Evolutionary conservation across 2,329 filamentous ascomycete species (phyloP), one percentile per base, ranked within the genome.

Genomic region (Rhynchosporium secalis): DNA sequence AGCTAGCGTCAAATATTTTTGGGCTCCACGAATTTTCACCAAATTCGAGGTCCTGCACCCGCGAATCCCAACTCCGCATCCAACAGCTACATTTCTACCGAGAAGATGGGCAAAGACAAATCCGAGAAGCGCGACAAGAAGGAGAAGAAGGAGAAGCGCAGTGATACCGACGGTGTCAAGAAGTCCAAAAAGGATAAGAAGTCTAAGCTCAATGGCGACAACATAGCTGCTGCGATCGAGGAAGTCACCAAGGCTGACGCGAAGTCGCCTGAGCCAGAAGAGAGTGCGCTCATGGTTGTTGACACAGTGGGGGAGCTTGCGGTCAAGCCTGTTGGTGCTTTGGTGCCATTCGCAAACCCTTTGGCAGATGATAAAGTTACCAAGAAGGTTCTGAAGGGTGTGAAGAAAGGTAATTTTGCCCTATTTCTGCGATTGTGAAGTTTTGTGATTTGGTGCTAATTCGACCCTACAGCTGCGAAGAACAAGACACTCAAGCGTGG

Each of bases 401-500:
- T 88, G 45, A 84, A 85, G 77, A 86, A 86, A 73, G 83, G 83
- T 76, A 69, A 20, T 68, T 68, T 41, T 54, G 51, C 47, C 28
- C 33, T 36, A 36, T 36, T 5, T 10, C 33, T 36, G 33, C 33
- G 33, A 36, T 45, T 28, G 33, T 31, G 12, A 48, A 38, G 20
- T 40, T 31, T 8, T 26, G 13, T 38, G 31, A 26, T 56, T 45
- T 26, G n/a, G 46, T 5, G 6, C 69, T 70, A 65, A 71, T 52
- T 43, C 5, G 7, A 46, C 29, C 43, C 40, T 31, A 61, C 77
- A 98, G 95, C 94, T 71, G 93, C 95, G 72, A 96, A 96, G 80
- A 87, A 92, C 80, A 96, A 96, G 80, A 90, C 91, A 63, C 90
- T 99, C 75, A 96, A 96, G 82, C 93, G 95, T 75, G 95, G 95